Evolutionary conservation across 140 eudicot genomes (phyloP), one percentile per base, ranked within the genome.

Genomic region (Ambrosia hybrid): DNA sequence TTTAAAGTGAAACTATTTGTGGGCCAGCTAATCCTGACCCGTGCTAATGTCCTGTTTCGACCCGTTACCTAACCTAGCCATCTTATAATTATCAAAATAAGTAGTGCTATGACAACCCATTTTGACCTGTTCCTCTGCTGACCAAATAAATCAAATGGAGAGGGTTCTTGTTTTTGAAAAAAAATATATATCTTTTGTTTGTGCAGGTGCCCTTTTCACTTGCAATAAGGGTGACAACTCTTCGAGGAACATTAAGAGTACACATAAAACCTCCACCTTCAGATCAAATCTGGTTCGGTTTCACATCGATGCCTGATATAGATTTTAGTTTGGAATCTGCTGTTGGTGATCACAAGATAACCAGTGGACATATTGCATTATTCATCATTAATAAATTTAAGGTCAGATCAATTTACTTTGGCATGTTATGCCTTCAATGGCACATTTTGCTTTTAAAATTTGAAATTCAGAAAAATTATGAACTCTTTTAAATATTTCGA

Each of bases 201-300:
- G 74, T 80, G 80, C 76, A 92, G 98, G 95, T 92, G 59, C 95
- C 98, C 26, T 78, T 92, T 69, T 53, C 95, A 21, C 37, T 92
- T 85, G 88, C 87, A 68, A 82, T 92, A 52, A 82, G 83, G 88
- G 84, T 92, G 45, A 78, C 95, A 69, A 82, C 93, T 70, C 85
- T 92, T 69, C 74, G 87, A 52, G 98, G 98, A 78, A 92, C 96
- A 33, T 51, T 92, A 63, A 80, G 92, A 55, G 71, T 92, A 58
- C 85, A 80, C 73, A 83, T 92, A 74, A 92, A 92, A 84, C 89
- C 93, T 13, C 98, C 98, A 3, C 98, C 98, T 8, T 87, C 98
- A 56, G 98, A 92, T 82, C 95, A 87, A 70, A 57, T 92, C 16
- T 92, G 98, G 98, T 84, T 87, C n/a, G 92, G 89, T 66, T 92